Evolutionary conservation across 148 eudicot species (phyloP).

Genomic region (Vaccinium vitisidaea): DNA sequence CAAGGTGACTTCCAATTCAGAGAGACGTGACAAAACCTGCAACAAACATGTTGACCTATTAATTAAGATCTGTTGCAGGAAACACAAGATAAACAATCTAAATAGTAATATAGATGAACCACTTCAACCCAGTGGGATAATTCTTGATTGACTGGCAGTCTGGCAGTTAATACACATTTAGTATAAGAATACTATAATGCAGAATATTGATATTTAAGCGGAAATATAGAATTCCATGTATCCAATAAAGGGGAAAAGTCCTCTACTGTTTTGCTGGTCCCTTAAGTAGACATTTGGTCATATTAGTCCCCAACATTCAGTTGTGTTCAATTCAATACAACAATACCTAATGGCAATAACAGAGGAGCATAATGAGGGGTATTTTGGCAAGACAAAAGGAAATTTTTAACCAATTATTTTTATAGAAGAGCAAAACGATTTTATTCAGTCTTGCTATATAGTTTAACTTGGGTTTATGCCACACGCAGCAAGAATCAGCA

Average conservation of each 20-base stretch:
- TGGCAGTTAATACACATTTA: too few species aligned
- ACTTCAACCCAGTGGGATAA: neutral
- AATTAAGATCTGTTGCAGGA: neutral
- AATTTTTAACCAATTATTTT: neutral
- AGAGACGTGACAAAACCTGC: constrained; percentile 89
- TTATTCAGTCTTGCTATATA: neutral
- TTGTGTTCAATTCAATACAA: neutral
- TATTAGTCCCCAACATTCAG: neutral
- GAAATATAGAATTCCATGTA: neutral
- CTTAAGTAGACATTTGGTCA: neutral
- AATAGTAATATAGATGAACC: constrained; percentile 2
- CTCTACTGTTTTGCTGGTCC: neutral
- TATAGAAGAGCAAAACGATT: neutral
- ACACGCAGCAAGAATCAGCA: neutral
- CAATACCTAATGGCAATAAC: neutral
- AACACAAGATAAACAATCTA: neutral
- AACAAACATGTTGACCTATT: constrained; percentile 21
- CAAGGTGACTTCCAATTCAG: constrained; percentile 90
- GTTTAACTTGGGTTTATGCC: neutral
- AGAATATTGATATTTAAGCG: neutral
- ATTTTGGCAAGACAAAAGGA: neutral
- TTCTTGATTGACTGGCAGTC: too few species aligned
- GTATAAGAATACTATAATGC: neutral
- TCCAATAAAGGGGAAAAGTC: neutral
- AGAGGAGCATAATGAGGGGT: neutral